These are phyloP conservation scores for Crucihimalaya himalaica DNA, from an alignment of 345 rosid genomes.

Conservation along the genomic window DNA sequence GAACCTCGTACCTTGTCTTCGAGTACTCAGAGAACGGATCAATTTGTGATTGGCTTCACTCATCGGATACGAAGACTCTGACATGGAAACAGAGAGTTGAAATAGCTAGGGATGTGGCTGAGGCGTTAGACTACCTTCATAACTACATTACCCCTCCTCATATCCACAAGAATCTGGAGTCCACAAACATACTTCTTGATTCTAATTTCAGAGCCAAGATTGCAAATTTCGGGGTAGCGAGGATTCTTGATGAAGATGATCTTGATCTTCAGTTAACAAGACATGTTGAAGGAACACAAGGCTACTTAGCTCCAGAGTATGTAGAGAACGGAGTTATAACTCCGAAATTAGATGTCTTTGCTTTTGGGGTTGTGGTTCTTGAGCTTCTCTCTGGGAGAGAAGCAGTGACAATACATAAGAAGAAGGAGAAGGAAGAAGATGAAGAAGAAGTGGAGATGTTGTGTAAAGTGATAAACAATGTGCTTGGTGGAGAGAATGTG, in stretches of 20 bases:
- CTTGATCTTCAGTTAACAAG: slow-evolving; percentile 66
- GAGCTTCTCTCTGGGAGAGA: slow-evolving; percentile 82
- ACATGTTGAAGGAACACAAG: slow-evolving; percentile 83
- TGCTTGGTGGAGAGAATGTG: slow-evolving; percentile 72
- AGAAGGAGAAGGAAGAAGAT: neutral
- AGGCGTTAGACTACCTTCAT: slow-evolving; percentile 80
- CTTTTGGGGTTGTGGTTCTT: slow-evolving; percentile 77
- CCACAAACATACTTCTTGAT: slow-evolving; percentile 77
- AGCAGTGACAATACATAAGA: slow-evolving; percentile 49
- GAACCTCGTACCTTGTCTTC: slow-evolving; percentile 76
- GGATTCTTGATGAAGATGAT: slow-evolving; percentile 49
- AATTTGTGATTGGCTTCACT: slow-evolving; percentile 64
- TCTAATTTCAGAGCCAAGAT: slow-evolving; percentile 72
- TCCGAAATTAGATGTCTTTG: slow-evolving; percentile 78
- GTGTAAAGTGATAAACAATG: slow-evolving; percentile 48
- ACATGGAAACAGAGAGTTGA: slow-evolving; percentile 88
- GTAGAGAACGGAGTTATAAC: slow-evolving; percentile 86
- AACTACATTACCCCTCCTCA: slow-evolving; percentile 75
- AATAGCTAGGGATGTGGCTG: slow-evolving; percentile 67
- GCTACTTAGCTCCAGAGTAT: slow-evolving; percentile 92
- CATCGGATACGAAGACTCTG: slow-evolving; percentile 41
- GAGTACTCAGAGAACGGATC: slow-evolving; percentile 77
- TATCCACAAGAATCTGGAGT: slow-evolving; percentile 83
- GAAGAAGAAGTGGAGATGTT: slow-evolving; percentile 45
- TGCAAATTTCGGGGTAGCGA: slow-evolving; percentile 76